phyloP scores from a whole-genome alignment of 192 early-diverging fungal species.

The Allomyces macrogynus region DNA sequence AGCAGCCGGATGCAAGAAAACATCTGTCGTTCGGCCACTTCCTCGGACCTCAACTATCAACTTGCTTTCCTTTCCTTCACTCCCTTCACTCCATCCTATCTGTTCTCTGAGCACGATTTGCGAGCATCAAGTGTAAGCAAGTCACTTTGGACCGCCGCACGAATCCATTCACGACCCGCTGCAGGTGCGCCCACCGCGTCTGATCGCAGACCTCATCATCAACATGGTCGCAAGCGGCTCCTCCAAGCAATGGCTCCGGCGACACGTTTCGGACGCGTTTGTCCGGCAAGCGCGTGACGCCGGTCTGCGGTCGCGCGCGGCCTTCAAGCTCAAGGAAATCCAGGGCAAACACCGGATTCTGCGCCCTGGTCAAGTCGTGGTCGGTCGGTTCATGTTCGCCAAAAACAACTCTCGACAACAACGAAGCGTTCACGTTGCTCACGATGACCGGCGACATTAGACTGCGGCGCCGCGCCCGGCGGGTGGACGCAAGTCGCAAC shows the following conservation, averaged over 20 bases:
- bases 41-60: no score
- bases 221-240: background rate
- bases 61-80: no score
- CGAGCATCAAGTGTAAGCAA: no score
- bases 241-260: background rate
- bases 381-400: background rate
- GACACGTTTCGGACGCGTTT: background rate
- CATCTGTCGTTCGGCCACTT: no score
- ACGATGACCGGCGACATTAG: background rate
- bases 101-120: no score
- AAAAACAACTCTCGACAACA: no score
- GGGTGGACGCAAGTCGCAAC: background rate
- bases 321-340: background rate
- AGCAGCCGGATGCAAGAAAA: no score
- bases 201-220: background rate
- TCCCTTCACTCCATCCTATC: no score
- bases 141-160: no score
- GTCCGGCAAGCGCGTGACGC: background rate
- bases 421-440: no score
- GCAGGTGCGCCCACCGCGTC: no score
- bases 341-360: background rate
- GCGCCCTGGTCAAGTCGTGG: background rate
- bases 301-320: background rate
- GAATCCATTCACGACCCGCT: no score
- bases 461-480: background rate